These are phyloP conservation scores for Pinus tabuliformis DNA, from an alignment of 75 land plant species.

Conservation along the genomic window DNA sequence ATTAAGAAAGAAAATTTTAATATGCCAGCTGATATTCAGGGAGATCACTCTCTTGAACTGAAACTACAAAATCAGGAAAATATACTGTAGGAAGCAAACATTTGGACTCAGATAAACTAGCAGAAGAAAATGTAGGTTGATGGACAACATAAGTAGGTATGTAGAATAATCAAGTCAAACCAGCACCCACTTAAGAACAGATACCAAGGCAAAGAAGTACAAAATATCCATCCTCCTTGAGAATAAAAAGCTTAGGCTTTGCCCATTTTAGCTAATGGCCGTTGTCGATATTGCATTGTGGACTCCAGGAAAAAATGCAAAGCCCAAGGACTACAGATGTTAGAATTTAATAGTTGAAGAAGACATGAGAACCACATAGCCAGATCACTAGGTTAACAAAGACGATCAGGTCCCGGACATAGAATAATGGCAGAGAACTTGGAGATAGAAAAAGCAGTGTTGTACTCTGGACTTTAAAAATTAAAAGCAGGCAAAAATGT, in stretches of 20 bases:
- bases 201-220: background rate
- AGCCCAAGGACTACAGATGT: background rate
- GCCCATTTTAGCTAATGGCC: background rate
- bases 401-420: background rate
- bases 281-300: background rate
- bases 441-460: background rate
- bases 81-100: background rate
- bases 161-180: background rate
- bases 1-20: background rate
- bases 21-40: background rate
- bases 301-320: background rate
- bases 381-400: background rate
- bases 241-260: background rate
- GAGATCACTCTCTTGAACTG: background rate
- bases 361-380: background rate
- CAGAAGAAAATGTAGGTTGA: background rate
- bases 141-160: background rate
- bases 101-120: background rate
- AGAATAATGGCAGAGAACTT: background rate
- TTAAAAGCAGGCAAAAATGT: background rate
- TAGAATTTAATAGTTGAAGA: background rate
- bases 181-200: background rate
- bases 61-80: slow-evolving; percentile 1
- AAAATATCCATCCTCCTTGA: background rate
- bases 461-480: background rate